A percentile compares a stretch with the other conserved stretches of the same genome.
These are phyloP conservation scores for Physaria fendleri DNA, from an alignment of 345 rosid species.

Conservation along the genomic window DNA sequence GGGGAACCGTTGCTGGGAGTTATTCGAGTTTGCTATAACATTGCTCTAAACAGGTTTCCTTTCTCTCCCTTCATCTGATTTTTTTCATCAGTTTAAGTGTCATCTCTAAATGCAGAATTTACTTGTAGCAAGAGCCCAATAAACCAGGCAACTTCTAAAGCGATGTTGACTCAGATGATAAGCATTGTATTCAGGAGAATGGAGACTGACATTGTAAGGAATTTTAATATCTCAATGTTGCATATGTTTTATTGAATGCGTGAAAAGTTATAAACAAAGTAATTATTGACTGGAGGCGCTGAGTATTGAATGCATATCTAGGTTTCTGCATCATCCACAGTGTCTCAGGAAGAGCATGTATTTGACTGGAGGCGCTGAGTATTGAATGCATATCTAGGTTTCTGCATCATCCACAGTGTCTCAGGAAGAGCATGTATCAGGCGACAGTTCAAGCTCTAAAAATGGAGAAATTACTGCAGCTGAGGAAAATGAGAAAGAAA, in stretches of 20 bases:
- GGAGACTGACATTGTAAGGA: conserved; percentile 81
- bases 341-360: conserved; percentile 40
- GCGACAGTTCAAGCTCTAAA: conserved; percentile 39
- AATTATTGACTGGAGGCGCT: conserved; percentile 17
- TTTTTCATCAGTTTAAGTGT: conserved; percentile 17
- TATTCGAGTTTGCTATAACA: conserved; percentile 91
- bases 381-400: conserved; percentile 47
- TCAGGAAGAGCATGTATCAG: conserved; percentile 45
- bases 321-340: conserved; percentile 50
- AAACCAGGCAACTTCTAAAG: conserved; percentile 97
- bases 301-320: conserved; percentile 39
- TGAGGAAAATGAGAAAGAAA: conserved; percentile 57
- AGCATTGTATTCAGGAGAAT: conserved; percentile 90
- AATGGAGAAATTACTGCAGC: conserved; percentile 44
- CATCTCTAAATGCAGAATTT: conserved; percentile 31
- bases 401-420: conserved; percentile 45
- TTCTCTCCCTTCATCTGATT: not conserved
- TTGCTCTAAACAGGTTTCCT: conserved; percentile 87
- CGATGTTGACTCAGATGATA: conserved; percentile 99
- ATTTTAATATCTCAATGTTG: conserved; percentile 14
- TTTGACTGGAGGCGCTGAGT: conserved; percentile 20
- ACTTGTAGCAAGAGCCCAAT: conserved; percentile 90
- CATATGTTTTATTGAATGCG: conserved; percentile 4
- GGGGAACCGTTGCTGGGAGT: conserved; percentile 97
- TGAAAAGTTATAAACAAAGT: not conserved